Base-by-base conservation (phyloP, 371 early-diverging fungal species). In the Actinomortierella wolfii region DNA sequence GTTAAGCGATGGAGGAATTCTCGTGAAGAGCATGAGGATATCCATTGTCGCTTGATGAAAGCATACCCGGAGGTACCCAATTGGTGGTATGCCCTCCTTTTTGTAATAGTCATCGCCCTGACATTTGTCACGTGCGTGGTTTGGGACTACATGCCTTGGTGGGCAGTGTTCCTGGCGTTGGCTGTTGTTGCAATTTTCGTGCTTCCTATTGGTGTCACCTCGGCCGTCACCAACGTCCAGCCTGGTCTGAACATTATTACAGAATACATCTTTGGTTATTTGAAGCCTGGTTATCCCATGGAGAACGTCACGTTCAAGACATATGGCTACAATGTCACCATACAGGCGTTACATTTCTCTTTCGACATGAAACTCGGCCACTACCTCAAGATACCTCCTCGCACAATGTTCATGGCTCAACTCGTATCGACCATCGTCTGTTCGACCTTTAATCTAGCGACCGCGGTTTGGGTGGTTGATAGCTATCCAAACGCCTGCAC, bases 161-260 rank as follows among this genome's bases (percentile, higher is more conserved):
- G 85, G 84, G 87, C 80, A 60, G 76, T 89, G 11, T 44, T 89
- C 9, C 43, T 91, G 15, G 89, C 89, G 25, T 77, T 89, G 7
- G 58, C 70, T 21, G 62, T 92, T 5, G 78, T 85, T 21, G 57
- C 76, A 39, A 65, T 83, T 46, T 84, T 92, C 56, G 78, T 90
- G 6, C 66, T 94, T 3, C 92, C 94, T 0, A 83, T 91, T 47
- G 92, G 89, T 67, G 86, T 89, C 43, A 82, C 89, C 41, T 76
- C 78, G 51, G 91, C 91, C 23, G 68, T 90, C 14, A 85, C 66
- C 70, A 86, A 85, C 65, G 53, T 52, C 81, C 82, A 43, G 69
- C 79, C 51, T 28, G 89, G 86, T 45, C 69, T 90, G 4, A 88
- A 89, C 54, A 79, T 90, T 24, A 78, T 92, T 18, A 84, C 91